Conservation (phyloP, 164 flowering plant genomes). For the Vitis rupestris region DNA sequence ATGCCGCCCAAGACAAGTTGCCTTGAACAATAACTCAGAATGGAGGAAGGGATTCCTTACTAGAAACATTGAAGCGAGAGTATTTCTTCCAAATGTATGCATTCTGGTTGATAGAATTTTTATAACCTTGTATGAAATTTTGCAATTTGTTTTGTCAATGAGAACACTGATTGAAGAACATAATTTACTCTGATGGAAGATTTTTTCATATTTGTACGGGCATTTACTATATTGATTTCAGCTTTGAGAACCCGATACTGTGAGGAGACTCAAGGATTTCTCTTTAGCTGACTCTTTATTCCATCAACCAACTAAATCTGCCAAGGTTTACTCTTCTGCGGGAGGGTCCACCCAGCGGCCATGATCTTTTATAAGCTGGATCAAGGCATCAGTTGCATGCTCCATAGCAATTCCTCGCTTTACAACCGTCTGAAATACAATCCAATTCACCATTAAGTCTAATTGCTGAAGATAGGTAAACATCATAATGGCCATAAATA, state of each 20-base stretch:
- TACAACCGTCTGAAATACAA: constrained; percentile 70
- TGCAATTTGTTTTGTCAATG: no score
- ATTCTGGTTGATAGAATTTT: no score
- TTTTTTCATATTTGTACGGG: background rate
- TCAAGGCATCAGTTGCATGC: constrained; percentile 87
- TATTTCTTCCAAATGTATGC: no score
- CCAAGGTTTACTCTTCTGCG: constrained; percentile 50
- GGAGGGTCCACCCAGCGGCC: constrained; percentile 99
- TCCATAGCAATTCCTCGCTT: constrained; percentile 89
- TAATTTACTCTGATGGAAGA: background rate
- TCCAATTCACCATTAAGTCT: background rate
- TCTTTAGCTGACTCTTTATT: background rate
- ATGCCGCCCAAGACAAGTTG: no score
- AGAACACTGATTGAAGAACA: no score
- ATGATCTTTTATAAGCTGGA: constrained; percentile 89
- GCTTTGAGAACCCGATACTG: background rate
- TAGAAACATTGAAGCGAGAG: no score
- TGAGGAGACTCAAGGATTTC: no score
- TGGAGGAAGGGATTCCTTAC: no score
- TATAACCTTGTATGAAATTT: no score
- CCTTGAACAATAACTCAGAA: no score
- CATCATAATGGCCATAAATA: no score
- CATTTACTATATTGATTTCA: background rate
- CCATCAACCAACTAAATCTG: background rate
- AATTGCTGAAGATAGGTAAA: background rate